Base-by-base conservation (phyloP, 495 filamentous ascomycete species). In the Margaritispora aquatica region DNA sequence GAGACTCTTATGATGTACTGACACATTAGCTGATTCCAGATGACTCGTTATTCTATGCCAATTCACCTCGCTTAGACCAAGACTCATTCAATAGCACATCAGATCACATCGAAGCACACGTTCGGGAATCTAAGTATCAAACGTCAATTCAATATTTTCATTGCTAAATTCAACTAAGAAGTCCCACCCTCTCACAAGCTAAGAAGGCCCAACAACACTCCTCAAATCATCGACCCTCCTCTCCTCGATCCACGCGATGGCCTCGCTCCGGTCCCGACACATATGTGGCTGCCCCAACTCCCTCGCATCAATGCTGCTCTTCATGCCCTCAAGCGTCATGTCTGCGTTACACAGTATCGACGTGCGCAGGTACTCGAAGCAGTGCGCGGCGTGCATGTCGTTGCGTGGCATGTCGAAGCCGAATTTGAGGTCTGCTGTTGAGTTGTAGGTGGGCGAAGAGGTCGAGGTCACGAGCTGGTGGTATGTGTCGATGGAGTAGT, bases 221-320 rank as follows among this genome's bases (percentile, higher is more conserved):
- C 68, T 66, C 24, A 69, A 58, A 62, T 69, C 66, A 67, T 70
- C 68, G 1, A 67, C 61, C 54, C 68, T 69, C 44, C 67, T 64
- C 31, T 62, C 59, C 53, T 70, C 66, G 63, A 70, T 70, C 68
- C 68, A 70, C 20, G 49, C 26, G 23, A 70, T 59, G 0, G 68
- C 68, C 51, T 69, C 66, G 1, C 51, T 57, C n/a, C 68, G 36
- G 59, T 70, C 59, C 29, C 68, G 50, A 57, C 68, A 70, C 55
- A 70, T 64, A 59, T 70, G 68, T 10, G 66, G 60, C 34, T 70
- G 68, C 11, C 68, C 68, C 38, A 54, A 50, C 10, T 63, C 66
- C 27, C 55, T 67, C 2, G 60, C 64, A 62, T 62, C 61, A 20
- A 66, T 31, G 23, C 58, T 59, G 20, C 55, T 61, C 56, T 64